Conservation (phyloP, 2,329 filamentous ascomycete species). For the Exophiala sideris region DNA sequence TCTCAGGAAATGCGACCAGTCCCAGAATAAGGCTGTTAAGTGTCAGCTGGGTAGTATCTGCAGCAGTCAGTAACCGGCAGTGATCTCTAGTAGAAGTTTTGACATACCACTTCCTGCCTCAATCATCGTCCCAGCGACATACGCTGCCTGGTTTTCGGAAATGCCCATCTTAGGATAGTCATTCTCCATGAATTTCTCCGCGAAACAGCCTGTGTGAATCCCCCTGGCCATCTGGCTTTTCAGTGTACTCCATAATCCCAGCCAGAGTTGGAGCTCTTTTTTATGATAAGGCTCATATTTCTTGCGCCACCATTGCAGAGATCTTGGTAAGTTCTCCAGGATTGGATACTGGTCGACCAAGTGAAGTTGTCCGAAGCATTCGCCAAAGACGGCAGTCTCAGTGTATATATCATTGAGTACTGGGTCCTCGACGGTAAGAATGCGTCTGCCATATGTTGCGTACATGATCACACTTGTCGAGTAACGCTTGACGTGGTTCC, state of each 20-base stretch:
- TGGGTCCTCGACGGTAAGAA: conserved; percentile 1
- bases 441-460: background rate
- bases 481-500: conserved; percentile 7
- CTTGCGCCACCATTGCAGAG: conserved; percentile 12
- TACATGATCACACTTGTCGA: conserved; percentile 9
- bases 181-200: conserved; percentile 10
- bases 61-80: conserved; percentile 29
- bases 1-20: conserved; percentile 1
- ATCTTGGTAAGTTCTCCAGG: conserved; percentile 13
- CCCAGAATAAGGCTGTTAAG: background rate
- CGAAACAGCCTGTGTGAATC: conserved; percentile 6
- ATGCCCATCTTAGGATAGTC: conserved; percentile 32
- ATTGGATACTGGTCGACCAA: conserved; percentile 20
- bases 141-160: conserved; percentile 35
- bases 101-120: conserved; percentile 11
- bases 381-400: conserved; percentile 4
- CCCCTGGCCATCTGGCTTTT: background rate
- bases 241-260: background rate
- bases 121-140: conserved; percentile 32
- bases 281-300: conserved; percentile 10
- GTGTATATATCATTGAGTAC: conserved; percentile 6
- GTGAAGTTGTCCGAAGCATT: conserved; percentile 3
- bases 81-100: conserved; percentile 22
- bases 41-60: conserved; percentile 30
- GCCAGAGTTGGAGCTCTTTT: conserved; percentile 1